A percentile compares a stretch with the other conserved stretches of the same genome.
Conservation (phyloP, 129 eudicot species). For the Logfia minima region DNA sequence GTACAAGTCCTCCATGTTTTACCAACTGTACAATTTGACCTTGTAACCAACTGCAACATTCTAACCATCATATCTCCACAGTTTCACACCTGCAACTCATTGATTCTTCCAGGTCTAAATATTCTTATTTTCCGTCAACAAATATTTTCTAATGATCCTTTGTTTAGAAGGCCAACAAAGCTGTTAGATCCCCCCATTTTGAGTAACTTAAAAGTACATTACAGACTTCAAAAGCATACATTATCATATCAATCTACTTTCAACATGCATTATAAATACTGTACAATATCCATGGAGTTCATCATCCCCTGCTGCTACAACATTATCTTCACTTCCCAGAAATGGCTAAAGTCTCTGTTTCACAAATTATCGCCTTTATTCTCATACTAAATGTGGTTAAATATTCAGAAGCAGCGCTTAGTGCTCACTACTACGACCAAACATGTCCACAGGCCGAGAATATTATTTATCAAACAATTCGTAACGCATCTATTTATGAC, state of each 20-base stretch:
- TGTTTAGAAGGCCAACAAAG: slow-evolving; percentile 57
- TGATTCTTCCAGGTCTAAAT: slow-evolving; percentile 6
- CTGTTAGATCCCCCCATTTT: slow-evolving; percentile 19
- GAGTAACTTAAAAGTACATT: slow-evolving; percentile 60
- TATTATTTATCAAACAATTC: slow-evolving; percentile 55
- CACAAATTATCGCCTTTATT: slow-evolving; percentile 29
- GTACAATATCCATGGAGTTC: slow-evolving; percentile 23
- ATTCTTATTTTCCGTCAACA: not conserved
- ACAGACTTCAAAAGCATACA: slow-evolving; percentile 32
- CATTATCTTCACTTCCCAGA: slow-evolving; percentile 1
- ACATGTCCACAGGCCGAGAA: slow-evolving; percentile 80
- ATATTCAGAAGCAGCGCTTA: slow-evolving; percentile 44
- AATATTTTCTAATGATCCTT: slow-evolving; percentile 18
- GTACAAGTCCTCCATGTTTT: slow-evolving; percentile 31
- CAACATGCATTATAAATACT: slow-evolving; percentile 42
- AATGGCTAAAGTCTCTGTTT: slow-evolving; percentile 30
- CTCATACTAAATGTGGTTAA: slow-evolving; percentile 28
- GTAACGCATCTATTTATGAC: slow-evolving; percentile 57
- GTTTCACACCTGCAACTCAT: slow-evolving; percentile 33
- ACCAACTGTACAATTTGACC: slow-evolving; percentile 27
- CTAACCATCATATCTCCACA: slow-evolving; percentile 16
- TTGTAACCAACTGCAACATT: slow-evolving; percentile 24
- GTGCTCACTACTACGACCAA: slow-evolving; percentile 55
- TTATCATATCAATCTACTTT: slow-evolving; percentile 8
- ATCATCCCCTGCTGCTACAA: slow-evolving; percentile 34